phyloP scores from a whole-genome alignment of 2,329 filamentous ascomycete genomes.

The Clarireedia paspali region DNA sequence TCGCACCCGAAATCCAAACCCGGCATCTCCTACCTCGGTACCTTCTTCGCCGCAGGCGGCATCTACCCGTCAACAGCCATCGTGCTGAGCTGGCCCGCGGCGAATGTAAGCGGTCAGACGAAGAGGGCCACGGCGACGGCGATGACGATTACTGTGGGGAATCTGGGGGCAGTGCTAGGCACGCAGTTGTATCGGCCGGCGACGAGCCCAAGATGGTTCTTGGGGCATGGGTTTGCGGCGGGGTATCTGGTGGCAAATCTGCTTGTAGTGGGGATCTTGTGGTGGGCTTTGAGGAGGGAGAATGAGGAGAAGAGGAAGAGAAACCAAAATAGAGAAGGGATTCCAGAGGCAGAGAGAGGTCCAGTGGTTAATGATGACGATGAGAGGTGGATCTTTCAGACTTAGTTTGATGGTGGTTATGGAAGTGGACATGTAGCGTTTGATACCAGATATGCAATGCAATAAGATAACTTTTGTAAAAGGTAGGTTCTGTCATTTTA shows the following conservation, averaged over 20 bases:
- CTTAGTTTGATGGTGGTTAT: conserved; percentile 6
- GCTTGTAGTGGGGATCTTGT: conserved; percentile 44
- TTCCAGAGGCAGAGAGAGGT: conserved; percentile 39
- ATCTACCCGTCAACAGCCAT: conserved; percentile 60
- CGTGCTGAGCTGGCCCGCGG: conserved; percentile 61
- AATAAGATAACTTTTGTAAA: too few species aligned
- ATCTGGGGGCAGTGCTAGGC: conserved; percentile 59
- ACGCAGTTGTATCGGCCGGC: conserved; percentile 60
- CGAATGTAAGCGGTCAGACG: conserved; percentile 63
- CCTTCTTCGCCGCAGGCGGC: conserved; percentile 56
- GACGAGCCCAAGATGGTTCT: conserved; percentile 53
- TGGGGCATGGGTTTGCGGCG: conserved; percentile 60
- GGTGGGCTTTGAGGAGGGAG: conserved; percentile 46
- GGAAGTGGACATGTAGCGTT: neutral
- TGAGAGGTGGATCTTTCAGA: conserved; percentile 57
- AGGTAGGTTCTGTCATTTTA: neutral
- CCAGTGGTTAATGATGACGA: conserved; percentile 49
- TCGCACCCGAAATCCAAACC: conserved; percentile 36
- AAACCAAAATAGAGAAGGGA: too few species aligned
- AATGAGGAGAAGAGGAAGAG: conserved; percentile 43
- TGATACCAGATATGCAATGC: neutral
- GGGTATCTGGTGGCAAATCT: conserved; percentile 55
- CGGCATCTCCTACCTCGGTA: conserved; percentile 51
- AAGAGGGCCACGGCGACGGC: conserved; percentile 62
- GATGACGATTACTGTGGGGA: conserved; percentile 66